Evolutionary conservation across 23 red algal species (phyloP).

Genomic region (Porphyridium purpureum): DNA sequence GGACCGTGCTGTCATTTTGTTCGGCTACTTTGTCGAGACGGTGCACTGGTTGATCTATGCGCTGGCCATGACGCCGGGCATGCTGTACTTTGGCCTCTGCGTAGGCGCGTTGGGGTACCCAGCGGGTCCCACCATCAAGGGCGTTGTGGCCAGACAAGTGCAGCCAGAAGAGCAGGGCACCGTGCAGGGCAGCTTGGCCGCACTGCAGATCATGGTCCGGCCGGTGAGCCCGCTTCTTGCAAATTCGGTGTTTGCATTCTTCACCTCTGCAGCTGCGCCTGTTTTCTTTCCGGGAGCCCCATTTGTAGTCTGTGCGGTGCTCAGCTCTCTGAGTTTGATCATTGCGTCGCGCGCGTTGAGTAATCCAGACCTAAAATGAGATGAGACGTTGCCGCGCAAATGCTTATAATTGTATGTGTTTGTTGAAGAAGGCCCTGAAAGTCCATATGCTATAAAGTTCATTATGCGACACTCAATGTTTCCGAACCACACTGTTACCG

Average conservation of each 20-base stretch:
- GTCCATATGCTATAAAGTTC: too few species aligned
- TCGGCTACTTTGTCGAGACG: slow-evolving; percentile 6
- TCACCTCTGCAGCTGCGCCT: too few species aligned
- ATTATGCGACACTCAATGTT: too few species aligned
- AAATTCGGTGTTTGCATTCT: slow-evolving; percentile 14
- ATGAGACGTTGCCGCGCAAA: too few species aligned
- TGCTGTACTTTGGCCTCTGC: slow-evolving; percentile 18
- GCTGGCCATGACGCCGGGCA: slow-evolving; percentile 1
- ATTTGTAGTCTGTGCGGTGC: slow-evolving; percentile 12
- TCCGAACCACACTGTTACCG: too few species aligned
- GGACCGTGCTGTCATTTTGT: slow-evolving; percentile 14
- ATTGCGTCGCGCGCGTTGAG: neutral
- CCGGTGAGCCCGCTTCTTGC: slow-evolving; percentile 37
- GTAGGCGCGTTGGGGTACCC: slow-evolving; percentile 24
- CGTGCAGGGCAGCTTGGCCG: slow-evolving; percentile 37
- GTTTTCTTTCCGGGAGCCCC: slow-evolving; percentile 16
- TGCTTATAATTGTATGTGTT: too few species aligned
- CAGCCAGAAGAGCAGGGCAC: slow-evolving; percentile 16
- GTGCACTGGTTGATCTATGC: slow-evolving; percentile 26
- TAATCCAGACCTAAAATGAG: neutral
- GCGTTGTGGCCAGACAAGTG: slow-evolving; percentile 31
- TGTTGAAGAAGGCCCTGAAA: too few species aligned
- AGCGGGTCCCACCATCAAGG: slow-evolving; percentile 33
- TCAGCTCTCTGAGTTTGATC: neutral
- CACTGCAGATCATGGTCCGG: slow-evolving; percentile 18